Conservation (phyloP, 192 early-diverging fungal genomes). For the Podila minutissima region DNA sequence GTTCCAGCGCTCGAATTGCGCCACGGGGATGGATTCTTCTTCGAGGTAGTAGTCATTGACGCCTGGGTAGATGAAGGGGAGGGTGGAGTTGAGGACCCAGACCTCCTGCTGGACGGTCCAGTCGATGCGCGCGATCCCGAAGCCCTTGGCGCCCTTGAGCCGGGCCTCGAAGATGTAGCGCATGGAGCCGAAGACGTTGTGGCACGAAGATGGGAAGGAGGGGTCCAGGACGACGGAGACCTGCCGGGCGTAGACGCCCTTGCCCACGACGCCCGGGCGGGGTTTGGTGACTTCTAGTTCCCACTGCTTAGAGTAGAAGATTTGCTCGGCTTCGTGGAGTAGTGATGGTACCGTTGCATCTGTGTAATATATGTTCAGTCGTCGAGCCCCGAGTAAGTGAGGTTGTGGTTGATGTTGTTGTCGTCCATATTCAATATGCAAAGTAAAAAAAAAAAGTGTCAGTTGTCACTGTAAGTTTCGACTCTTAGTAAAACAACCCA, state of each 20-base stretch:
- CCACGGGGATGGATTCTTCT: not conserved
- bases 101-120: slow-evolving; percentile 22
- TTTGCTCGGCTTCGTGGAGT: slow-evolving; percentile 10
- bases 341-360: not conserved
- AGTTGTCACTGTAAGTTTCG: no score
- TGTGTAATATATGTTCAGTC: not conserved
- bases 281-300: slow-evolving; percentile 14
- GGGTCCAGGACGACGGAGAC: slow-evolving; percentile 18
- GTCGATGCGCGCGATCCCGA: slow-evolving; percentile 9
- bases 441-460: no score
- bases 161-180: slow-evolving; percentile 27
- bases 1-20: not conserved
- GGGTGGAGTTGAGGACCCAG: slow-evolving; percentile 25
- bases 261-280: slow-evolving; percentile 13
- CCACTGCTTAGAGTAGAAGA: slow-evolving; percentile 21
- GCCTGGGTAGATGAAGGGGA: slow-evolving; percentile 8
- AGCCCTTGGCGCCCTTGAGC: slow-evolving; percentile 23
- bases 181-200: slow-evolving; percentile 20
- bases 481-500: not conserved
- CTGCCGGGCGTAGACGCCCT: slow-evolving; percentile 21
- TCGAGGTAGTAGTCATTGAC: not conserved
- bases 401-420: not conserved
- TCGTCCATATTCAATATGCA: not conserved
- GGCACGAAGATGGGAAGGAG: slow-evolving; percentile 12
- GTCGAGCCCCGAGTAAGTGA: not conserved